Conservation (phyloP, 805 yeast genomes). For the Phaffomyces antillensis region DNA sequence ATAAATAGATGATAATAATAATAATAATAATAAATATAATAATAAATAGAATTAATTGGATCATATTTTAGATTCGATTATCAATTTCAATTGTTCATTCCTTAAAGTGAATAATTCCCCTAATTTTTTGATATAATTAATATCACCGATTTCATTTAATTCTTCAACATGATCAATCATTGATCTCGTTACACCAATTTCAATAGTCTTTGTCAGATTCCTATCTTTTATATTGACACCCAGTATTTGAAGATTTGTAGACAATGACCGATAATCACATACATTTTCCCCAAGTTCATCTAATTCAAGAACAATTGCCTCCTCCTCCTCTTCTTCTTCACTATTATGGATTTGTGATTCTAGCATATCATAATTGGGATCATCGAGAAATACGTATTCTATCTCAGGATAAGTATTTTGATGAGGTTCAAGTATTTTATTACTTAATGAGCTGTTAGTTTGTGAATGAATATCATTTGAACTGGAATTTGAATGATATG, state of each 20-base stretch:
- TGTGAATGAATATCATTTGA: neutral
- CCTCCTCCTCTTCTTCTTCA: constrained; percentile 11
- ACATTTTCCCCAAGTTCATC: constrained; percentile 15
- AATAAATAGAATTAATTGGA: too few species aligned
- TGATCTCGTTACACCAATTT: constrained; percentile 18
- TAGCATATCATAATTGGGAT: constrained; percentile 13
- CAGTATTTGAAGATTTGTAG: constrained; percentile 15
- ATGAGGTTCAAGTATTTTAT: constrained; percentile 2
- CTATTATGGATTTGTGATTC: constrained; percentile 7
- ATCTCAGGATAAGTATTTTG: constrained; percentile 20
- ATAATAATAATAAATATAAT: neutral
- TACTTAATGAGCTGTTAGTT: neutral
- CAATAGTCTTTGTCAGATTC: constrained; percentile 19
- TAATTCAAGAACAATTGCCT: constrained; percentile 19
- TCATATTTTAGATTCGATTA: constrained; percentile 1
- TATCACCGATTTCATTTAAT: constrained; percentile 6
- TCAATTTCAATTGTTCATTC: constrained; percentile 14
- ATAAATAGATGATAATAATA: neutral
- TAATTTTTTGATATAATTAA: constrained; percentile 13
- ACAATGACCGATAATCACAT: constrained; percentile 8
- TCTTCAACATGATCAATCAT: constrained; percentile 2
- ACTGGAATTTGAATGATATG: neutral
- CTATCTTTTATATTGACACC: constrained; percentile 16
- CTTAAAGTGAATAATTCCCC: constrained; percentile 15
- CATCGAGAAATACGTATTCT: constrained; percentile 22